phyloP scores from a whole-genome alignment of 1,139 yeast species.

The Scheffersomyces parashehatae region DNA sequence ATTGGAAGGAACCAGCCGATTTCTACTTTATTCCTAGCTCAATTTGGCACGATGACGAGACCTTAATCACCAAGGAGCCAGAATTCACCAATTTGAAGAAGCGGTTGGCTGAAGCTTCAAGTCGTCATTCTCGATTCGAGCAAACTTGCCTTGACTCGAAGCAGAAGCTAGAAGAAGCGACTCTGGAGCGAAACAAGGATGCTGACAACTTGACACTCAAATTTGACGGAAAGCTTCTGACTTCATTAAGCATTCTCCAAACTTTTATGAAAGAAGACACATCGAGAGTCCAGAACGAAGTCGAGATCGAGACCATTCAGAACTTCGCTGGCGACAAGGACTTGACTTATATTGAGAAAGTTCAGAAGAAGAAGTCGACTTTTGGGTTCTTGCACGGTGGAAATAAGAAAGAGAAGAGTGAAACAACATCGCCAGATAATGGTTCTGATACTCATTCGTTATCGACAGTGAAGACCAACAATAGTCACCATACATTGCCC shows the following conservation, averaged over 20 bases:
- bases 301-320: slow-evolving; percentile 87
- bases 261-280: slow-evolving; percentile 76
- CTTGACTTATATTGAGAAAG: slow-evolving; percentile 49
- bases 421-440: slow-evolving; percentile 9
- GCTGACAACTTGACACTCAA: slow-evolving; percentile 37
- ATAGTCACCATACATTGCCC: slow-evolving; percentile 24
- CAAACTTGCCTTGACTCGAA: slow-evolving; percentile 47
- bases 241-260: slow-evolving; percentile 56
- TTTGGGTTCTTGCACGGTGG: slow-evolving; percentile 51
- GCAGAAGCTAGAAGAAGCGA: slow-evolving; percentile 52
- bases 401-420: slow-evolving; percentile 11
- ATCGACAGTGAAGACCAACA: slow-evolving; percentile 33
- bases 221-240: slow-evolving; percentile 56
- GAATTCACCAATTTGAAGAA: slow-evolving; percentile 69
- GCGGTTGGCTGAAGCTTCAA: slow-evolving; percentile 51
- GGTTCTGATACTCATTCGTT: slow-evolving; percentile 28
- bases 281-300: slow-evolving; percentile 71
- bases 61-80: slow-evolving; percentile 60
- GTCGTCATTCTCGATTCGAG: slow-evolving; percentile 46
- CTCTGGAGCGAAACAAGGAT: slow-evolving; percentile 34
- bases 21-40: slow-evolving; percentile 84
- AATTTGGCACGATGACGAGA: slow-evolving; percentile 96
- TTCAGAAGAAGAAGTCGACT: slow-evolving; percentile 49
- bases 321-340: slow-evolving; percentile 80
- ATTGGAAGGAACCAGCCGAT: slow-evolving; percentile 87